These are phyloP conservation scores for Aspergillus fischeri DNA, from an alignment of 2,329 filamentous ascomycete species.

Conservation along the genomic window DNA sequence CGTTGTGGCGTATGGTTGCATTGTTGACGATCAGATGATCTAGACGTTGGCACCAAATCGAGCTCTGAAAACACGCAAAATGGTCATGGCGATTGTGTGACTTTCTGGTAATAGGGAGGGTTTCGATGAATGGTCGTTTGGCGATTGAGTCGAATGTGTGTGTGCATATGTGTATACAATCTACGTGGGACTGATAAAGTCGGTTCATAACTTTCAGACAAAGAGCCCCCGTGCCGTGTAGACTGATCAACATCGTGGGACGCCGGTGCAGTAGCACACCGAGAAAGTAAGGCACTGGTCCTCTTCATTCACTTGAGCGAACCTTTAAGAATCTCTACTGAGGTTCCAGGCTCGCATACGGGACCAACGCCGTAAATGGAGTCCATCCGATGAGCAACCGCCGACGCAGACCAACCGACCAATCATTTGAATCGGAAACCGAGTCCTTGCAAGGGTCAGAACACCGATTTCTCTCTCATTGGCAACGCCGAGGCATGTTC, in stretches of 20 bases:
- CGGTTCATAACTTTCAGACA: constrained; percentile 12
- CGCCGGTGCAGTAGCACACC: not conserved
- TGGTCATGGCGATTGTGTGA: not conserved
- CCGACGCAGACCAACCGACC: not conserved
- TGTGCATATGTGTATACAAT: constrained; percentile 21
- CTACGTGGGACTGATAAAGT: constrained; percentile 21
- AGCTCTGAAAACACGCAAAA: constrained; percentile 11
- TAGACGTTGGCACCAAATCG: constrained; percentile 15
- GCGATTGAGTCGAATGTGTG: constrained; percentile 3
- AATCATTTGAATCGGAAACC: not conserved
- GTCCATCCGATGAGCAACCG: not conserved
- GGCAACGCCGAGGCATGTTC: not conserved
- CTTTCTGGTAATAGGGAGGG: constrained; percentile 1
- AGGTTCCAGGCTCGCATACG: not conserved
- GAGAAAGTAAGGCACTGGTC: not conserved
- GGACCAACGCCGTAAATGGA: not conserved
- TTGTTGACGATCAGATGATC: constrained; percentile 18
- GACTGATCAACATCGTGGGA: not conserved
- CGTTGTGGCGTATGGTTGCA: constrained; percentile 25
- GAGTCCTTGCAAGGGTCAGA: not conserved
- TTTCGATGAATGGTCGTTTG: constrained; percentile 2
- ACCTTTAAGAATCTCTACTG: not conserved
- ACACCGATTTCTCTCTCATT: not conserved
- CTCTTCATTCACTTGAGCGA: not conserved
- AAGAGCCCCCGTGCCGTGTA: not conserved